Conservation (phyloP, 768 basidiomycete genomes). For the Tulasnella sp. region DNA sequence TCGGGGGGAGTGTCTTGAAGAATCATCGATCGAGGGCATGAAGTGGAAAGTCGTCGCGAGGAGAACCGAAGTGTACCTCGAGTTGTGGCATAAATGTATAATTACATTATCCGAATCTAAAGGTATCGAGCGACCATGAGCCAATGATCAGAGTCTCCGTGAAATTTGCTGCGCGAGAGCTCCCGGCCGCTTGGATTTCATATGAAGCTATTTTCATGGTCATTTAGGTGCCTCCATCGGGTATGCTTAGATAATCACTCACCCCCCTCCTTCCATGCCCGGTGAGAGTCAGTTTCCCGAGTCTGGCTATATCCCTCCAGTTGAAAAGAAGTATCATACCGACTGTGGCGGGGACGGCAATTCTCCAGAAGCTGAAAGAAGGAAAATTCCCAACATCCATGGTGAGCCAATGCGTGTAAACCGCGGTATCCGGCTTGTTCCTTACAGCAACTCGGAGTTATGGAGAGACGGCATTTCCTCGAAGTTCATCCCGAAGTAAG, state of each 20-base stretch:
- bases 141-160: background rate
- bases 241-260: background rate
- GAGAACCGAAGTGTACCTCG: background rate
- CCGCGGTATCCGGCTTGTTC: background rate
- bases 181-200: background rate
- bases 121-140: background rate
- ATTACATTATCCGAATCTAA: background rate
- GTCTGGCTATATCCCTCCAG: conserved; percentile 18
- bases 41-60: background rate
- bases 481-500: conserved; percentile 54
- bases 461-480: conserved; percentile 21
- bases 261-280: background rate
- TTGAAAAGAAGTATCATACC: conserved; percentile 42
- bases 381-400: background rate
- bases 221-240: background rate
- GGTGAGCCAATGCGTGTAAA: background rate
- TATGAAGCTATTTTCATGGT: background rate
- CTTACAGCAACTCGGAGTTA: conserved; percentile 20
- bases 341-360: conserved; percentile 55
- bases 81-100: background rate
- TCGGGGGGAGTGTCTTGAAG: background rate
- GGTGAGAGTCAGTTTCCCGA: background rate
- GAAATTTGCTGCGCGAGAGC: background rate
- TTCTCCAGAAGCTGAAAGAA: conserved; percentile 50
- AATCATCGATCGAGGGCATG: background rate